A percentile compares a stretch with the other conserved stretches of the same genome.
These are phyloP conservation scores for Cordyceps cicadae DNA, from an alignment of 2,329 filamentous ascomycete species.

Conservation along the genomic window DNA sequence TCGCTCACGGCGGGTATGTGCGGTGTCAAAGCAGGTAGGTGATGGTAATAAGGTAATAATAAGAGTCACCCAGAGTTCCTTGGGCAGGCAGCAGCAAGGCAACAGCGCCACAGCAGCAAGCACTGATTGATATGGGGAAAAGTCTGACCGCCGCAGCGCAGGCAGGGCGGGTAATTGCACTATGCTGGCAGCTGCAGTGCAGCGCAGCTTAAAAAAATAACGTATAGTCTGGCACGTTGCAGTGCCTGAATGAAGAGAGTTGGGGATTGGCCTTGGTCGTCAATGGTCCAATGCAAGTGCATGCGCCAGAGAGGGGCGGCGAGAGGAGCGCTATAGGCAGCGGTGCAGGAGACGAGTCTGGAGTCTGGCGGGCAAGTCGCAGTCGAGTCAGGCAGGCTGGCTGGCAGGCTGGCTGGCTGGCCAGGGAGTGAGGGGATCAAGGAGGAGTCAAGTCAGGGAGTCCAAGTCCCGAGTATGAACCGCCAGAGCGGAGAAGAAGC, in stretches of 20 bases:
- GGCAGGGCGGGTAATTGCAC: neutral
- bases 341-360: neutral
- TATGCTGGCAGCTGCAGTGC: neutral
- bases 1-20: neutral
- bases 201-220: neutral
- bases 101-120: neutral
- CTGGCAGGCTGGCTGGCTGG: neutral
- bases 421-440: neutral
- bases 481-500: conserved; percentile 11
- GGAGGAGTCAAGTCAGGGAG: neutral
- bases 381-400: conserved; percentile 8
- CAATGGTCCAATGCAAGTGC: conserved; percentile 10
- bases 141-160: neutral
- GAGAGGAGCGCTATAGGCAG: neutral
- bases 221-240: conserved; percentile 1
- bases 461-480: conserved; percentile 11
- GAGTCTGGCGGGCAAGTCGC: neutral
- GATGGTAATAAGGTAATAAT: neutral
- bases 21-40: neutral
- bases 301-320: conserved; percentile 10
- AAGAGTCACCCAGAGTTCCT: neutral
- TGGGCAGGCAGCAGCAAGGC: neutral
- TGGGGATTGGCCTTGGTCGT: conserved; percentile 7
- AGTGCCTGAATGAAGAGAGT: conserved; percentile 4
- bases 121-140: neutral